Evolutionary conservation across 345 rosid genomes (phyloP).

Genomic region (Populus ilicifolia): DNA sequence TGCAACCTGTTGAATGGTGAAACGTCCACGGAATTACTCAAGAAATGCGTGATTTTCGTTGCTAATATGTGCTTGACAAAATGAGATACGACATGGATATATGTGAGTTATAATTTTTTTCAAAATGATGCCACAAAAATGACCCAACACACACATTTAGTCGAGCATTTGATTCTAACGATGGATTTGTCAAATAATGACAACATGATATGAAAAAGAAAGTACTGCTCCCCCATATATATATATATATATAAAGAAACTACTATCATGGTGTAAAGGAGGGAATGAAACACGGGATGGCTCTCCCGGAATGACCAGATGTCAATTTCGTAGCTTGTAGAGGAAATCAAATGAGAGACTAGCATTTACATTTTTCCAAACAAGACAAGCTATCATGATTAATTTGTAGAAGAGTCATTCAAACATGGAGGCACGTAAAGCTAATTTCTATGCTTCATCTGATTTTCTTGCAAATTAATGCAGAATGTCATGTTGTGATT

Average conservation of each 20-base stretch:
- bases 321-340: too few species aligned
- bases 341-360: neutral
- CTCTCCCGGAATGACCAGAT: neutral
- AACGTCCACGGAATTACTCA: neutral
- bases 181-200: neutral
- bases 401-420: too few species aligned
- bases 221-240: too few species aligned
- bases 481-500: neutral
- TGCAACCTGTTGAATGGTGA: neutral
- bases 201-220: too few species aligned
- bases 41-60: neutral
- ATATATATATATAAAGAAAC: too few species aligned
- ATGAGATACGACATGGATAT: too few species aligned
- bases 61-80: too few species aligned
- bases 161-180: neutral
- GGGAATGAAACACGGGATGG: neutral
- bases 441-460: too few species aligned
- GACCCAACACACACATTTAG: too few species aligned
- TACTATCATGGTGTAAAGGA: too few species aligned
- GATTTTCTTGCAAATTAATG: neutral
- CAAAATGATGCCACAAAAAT: neutral
- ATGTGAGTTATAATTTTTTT: neutral
- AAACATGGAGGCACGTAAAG: too few species aligned
- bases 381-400: neutral
- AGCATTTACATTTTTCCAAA: too few species aligned